Evolutionary conservation across 306 rosid genomes (phyloP).

Genomic region (Luffa aegyptiaca): DNA sequence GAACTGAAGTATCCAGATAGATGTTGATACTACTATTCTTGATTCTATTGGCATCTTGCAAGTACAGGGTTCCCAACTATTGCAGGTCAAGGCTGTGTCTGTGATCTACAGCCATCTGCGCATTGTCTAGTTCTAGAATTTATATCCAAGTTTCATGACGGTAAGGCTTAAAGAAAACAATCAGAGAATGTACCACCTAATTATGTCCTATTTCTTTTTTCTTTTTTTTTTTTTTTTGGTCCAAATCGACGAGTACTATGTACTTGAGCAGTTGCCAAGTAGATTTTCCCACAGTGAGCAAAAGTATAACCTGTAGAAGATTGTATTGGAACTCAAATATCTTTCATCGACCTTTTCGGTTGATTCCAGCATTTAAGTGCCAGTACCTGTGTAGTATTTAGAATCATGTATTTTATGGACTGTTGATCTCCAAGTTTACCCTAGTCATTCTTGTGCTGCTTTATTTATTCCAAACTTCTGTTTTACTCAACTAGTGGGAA

Average conservation of each 20-base stretch:
- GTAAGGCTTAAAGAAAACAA: not conserved
- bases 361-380: not conserved
- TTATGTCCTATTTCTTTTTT: not conserved
- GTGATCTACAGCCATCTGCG: not conserved
- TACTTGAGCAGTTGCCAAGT: not conserved
- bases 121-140: not conserved
- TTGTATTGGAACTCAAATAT: not conserved
- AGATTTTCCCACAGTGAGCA: not conserved
- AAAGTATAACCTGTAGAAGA: not conserved
- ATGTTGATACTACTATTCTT: not conserved
- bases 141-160: not conserved
- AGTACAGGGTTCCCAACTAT: not conserved
- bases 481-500: not conserved
- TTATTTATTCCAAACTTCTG: slow-evolving; percentile 1
- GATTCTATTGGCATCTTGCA: not conserved
- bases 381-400: not conserved
- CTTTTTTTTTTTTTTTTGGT: not conserved
- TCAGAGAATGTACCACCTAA: not conserved
- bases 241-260: not conserved
- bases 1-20: not conserved
- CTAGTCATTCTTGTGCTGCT: not conserved
- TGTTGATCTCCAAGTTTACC: not conserved
- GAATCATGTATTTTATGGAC: not conserved
- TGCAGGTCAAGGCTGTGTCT: not conserved
- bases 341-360: not conserved